phyloP scores from a whole-genome alignment of 1,284 basidiomycete genomes.

The Rhodotorula sp. region DNA sequence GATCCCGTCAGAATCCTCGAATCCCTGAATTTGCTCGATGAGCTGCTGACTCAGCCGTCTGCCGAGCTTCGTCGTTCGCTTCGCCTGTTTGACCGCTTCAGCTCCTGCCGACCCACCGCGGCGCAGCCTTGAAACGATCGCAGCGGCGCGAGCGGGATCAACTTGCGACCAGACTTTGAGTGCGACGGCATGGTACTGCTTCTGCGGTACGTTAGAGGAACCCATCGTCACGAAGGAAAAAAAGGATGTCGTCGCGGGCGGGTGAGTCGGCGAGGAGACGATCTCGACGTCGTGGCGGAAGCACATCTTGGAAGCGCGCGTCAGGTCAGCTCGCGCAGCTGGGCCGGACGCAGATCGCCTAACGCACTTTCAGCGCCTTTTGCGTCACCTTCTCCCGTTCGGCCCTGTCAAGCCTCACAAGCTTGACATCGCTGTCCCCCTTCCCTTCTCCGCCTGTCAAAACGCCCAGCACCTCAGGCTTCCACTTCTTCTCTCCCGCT shows the following conservation, averaged over 20 bases:
- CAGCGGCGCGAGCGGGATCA: conserved; percentile 70
- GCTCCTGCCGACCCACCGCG: conserved; percentile 11
- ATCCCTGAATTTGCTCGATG: conserved; percentile 19
- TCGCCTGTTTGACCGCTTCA: conserved; percentile 4
- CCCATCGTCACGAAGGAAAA: conserved; percentile 71
- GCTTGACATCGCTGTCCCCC: conserved; percentile 32
- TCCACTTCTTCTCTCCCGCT: conserved; percentile 86
- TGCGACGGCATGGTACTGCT: conserved; percentile 81
- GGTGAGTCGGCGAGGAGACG: conserved; percentile 84
- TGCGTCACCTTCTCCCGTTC: conserved; percentile 83
- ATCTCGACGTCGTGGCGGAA: conserved; percentile 93
- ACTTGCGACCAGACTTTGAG: conserved; percentile 92
- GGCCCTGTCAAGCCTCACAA: conserved; percentile 66
- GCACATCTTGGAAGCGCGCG: conserved; percentile 61
- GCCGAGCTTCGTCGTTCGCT: conserved; percentile 3
- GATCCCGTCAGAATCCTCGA: conserved; percentile 36
- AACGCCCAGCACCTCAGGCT: conserved; percentile 86
- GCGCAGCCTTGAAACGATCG: conserved; percentile 21
- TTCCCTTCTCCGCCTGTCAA: conserved; percentile 67
- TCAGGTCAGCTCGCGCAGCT: conserved; percentile 3
- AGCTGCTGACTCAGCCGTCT: conserved; percentile 28
- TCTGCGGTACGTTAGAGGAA: conserved; percentile 61
- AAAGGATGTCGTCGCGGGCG: conserved; percentile 84
- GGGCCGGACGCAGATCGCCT: conserved; percentile 40
- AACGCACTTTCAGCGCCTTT: conserved; percentile 77